These are phyloP conservation scores for Wickerhamiella shivajii DNA, from an alignment of 805 yeast species.

Conservation along the genomic window DNA sequence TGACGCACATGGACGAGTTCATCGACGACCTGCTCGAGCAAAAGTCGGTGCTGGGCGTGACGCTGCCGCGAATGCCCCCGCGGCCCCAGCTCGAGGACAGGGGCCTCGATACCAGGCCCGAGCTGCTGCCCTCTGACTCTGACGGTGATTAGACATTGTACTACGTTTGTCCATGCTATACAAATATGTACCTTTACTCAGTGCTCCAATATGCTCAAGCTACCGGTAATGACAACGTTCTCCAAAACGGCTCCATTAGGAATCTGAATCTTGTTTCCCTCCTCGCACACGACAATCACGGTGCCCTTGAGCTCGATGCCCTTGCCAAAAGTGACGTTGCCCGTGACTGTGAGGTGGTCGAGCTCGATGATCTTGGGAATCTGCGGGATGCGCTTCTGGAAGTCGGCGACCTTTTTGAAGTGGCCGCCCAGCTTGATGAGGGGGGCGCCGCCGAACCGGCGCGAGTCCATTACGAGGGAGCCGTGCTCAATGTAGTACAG, in stretches of 20 bases:
- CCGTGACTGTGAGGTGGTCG: slow-evolving; percentile 94
- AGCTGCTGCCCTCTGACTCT: too few species aligned
- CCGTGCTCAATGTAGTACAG: slow-evolving; percentile 85
- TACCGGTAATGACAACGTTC: slow-evolving; percentile 95
- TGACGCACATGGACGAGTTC: slow-evolving; percentile 57
- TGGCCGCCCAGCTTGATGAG: slow-evolving; percentile 92
- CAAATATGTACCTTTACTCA: slow-evolving; percentile 21
- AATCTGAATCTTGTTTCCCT: slow-evolving; percentile 91
- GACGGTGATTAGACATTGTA: too few species aligned
- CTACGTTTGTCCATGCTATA: background rate
- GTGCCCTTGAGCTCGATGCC: slow-evolving; percentile 85
- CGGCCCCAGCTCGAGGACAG: slow-evolving; percentile 4
- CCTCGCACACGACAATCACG: slow-evolving; percentile 92
- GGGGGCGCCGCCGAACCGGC: slow-evolving; percentile 85
- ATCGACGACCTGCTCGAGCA: slow-evolving; percentile 44
- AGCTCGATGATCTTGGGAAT: slow-evolving; percentile 94
- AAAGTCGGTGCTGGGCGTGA: slow-evolving; percentile 55
- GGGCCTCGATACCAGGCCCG: too few species aligned
- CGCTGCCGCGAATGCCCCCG: slow-evolving; percentile 40
- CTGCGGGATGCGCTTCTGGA: slow-evolving; percentile 79
- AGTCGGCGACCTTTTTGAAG: slow-evolving; percentile 87
- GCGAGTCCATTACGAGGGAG: slow-evolving; percentile 65
- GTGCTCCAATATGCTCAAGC: slow-evolving; percentile 86
- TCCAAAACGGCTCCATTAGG: slow-evolving; percentile 92
- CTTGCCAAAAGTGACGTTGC: slow-evolving; percentile 85